A percentile compares a stretch with the other conserved stretches of the same genome.
Evolutionary conservation across 1,284 basidiomycete genomes (phyloP).

Genomic region (Agaricales sp.): DNA sequence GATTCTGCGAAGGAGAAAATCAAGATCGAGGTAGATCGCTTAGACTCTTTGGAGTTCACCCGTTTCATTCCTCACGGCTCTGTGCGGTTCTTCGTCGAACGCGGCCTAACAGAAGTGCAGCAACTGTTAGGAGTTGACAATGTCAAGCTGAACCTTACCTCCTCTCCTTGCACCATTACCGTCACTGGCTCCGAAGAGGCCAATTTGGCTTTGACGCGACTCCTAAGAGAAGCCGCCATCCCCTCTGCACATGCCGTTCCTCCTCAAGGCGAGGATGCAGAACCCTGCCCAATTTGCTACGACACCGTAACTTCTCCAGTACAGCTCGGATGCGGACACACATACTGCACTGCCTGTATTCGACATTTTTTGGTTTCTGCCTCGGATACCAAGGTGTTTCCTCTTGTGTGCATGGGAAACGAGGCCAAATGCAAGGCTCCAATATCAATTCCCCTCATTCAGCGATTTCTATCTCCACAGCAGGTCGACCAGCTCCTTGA

Average conservation of each 20-base stretch:
- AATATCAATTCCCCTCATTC: slow-evolving; percentile 41
- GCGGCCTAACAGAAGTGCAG: slow-evolving; percentile 18
- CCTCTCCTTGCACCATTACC: slow-evolving; percentile 19
- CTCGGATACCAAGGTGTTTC: slow-evolving; percentile 40
- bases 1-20: neutral
- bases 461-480: slow-evolving; percentile 32
- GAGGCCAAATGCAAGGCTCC: slow-evolving; percentile 40
- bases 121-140: slow-evolving; percentile 27
- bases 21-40: neutral
- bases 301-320: slow-evolving; percentile 38
- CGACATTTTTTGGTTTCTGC: slow-evolving; percentile 44
- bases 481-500: slow-evolving; percentile 46
- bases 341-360: slow-evolving; percentile 54
- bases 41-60: slow-evolving; percentile 1
- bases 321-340: slow-evolving; percentile 49
- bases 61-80: neutral
- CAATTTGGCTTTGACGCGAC: slow-evolving; percentile 25
- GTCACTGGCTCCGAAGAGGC: slow-evolving; percentile 21
- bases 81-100: neutral
- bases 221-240: slow-evolving; percentile 18
- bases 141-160: slow-evolving; percentile 23
- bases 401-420: slow-evolving; percentile 54
- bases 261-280: neutral
- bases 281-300: slow-evolving; percentile 51
- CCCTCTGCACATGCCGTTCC: too few species aligned